phyloP scores from a whole-genome alignment of 208 protist genomes.

The Leishmania braziliensis region DNA sequence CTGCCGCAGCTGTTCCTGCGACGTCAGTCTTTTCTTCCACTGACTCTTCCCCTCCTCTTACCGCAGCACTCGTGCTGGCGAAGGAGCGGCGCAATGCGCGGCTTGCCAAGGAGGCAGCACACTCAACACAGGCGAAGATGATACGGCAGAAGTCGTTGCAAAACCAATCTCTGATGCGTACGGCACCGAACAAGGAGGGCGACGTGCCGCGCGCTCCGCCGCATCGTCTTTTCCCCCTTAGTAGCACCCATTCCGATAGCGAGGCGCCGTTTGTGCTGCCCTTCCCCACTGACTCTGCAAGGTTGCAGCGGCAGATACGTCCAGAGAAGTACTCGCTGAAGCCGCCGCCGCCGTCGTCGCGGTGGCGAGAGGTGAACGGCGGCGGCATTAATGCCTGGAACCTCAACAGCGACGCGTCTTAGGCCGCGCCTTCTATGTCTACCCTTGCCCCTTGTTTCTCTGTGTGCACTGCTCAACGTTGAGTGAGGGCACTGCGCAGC shows the following conservation, averaged over 20 bases:
- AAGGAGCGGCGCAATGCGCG: constrained; percentile 29
- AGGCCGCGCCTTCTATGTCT: background rate
- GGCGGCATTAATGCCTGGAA: constrained; percentile 10
- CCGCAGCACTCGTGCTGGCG: constrained; percentile 22
- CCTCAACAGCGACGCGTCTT: constrained; percentile 4
- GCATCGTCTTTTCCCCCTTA: constrained; percentile 11
- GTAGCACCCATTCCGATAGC: background rate
- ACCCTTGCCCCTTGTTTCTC: background rate
- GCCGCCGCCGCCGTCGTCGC: constrained; percentile 18
- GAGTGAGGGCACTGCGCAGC: background rate
- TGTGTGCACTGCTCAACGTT: background rate
- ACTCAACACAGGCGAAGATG: background rate
- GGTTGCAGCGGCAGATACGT: constrained; percentile 26
- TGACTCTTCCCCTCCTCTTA: background rate
- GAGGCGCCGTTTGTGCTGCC: constrained; percentile 17
- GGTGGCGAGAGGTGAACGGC: constrained; percentile 14
- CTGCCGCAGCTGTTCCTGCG: background rate
- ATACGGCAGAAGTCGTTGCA: constrained; percentile 29
- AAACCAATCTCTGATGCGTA: constrained; percentile 6
- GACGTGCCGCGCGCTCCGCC: constrained; percentile 23
- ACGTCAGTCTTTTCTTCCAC: background rate
- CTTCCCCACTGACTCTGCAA: constrained; percentile 10
- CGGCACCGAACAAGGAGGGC: constrained; percentile 25
- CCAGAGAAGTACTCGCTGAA: constrained; percentile 14
- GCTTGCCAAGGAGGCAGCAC: constrained; percentile 10